Evolutionary conservation across 805 yeast genomes (phyloP).

Genomic region (Barnettozyma vustinii): DNA sequence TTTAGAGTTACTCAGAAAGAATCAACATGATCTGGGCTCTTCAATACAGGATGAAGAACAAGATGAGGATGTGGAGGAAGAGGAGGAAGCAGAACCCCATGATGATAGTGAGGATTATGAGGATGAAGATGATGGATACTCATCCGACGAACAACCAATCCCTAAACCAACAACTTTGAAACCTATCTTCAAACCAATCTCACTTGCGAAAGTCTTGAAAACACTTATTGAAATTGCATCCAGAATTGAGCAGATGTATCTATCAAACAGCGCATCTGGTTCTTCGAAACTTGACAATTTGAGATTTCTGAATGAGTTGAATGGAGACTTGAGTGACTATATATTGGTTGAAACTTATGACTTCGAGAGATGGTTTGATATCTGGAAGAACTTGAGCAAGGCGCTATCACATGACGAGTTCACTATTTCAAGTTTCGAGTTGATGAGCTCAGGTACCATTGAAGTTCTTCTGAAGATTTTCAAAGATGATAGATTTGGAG

Average conservation of each 20-base stretch:
- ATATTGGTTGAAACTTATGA: conserved; percentile 10
- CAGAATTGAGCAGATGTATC: conserved; percentile 28
- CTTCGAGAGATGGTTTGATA: conserved; percentile 25
- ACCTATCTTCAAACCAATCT: conserved; percentile 7
- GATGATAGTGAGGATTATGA: conserved; percentile 18
- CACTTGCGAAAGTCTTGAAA: conserved; percentile 6
- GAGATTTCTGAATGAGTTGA: conserved; percentile 24
- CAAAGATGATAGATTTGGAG: conserved; percentile 19
- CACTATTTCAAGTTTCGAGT: conserved; percentile 65
- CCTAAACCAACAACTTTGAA: conserved; percentile 1
- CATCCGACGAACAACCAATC: conserved; percentile 6
- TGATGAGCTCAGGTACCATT: conserved; percentile 63
- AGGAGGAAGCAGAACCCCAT: conserved; percentile 16
- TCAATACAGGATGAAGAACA: conserved; percentile 25
- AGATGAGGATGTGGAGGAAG: conserved; percentile 13
- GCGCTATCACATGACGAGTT: conserved; percentile 28
- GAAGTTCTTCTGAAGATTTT: conserved; percentile 36
- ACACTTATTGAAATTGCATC: conserved; percentile 15
- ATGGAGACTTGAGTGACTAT: conserved; percentile 14
- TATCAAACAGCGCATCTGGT: conserved; percentile 21
- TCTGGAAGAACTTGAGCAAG: conserved; percentile 36
- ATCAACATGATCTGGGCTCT: conserved; percentile 4
- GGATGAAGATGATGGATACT: conserved; percentile 21
- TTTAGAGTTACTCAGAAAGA: conserved; percentile 21
- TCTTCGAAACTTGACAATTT: conserved; percentile 25